Percentiles rank a stretch among this genome's conserved stretches.
These are phyloP conservation scores for Coemansia sp. DNA, from an alignment of 192 early-diverging fungal genomes.

Conservation along the genomic window DNA sequence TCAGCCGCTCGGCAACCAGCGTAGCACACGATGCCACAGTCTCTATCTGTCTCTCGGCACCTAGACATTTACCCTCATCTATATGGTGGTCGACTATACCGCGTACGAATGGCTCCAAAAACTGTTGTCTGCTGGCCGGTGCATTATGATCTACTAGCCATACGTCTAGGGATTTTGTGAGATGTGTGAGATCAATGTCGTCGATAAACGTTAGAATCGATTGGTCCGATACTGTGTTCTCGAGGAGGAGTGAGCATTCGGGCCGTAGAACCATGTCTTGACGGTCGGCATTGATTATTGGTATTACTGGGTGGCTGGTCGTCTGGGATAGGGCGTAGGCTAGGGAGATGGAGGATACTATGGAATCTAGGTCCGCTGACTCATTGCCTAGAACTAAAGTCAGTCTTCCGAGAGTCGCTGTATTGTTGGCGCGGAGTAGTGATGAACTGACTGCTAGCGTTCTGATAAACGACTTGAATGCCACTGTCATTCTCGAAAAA, in stretches of 20 bases:
- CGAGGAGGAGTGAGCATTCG: constrained; percentile 33
- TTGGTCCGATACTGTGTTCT: constrained; percentile 4
- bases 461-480: not conserved
- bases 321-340: constrained; percentile 34
- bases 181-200: constrained; percentile 22
- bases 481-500: not conserved
- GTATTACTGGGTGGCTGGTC: constrained; percentile 13
- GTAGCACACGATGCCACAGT: constrained; percentile 47
- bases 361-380: constrained; percentile 57
- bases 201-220: constrained; percentile 42
- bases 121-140: constrained; percentile 32
- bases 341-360: constrained; percentile 48
- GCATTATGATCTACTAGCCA: constrained; percentile 55
- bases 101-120: constrained; percentile 35
- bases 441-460: not conserved
- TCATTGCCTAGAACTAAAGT: constrained; percentile 55
- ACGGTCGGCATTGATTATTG: constrained; percentile 43
- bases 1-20: constrained; percentile 24
- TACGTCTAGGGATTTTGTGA: constrained; percentile 10
- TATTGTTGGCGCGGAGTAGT: not conserved
- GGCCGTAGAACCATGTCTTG: constrained; percentile 42
- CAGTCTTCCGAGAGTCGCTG: not conserved
- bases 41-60: constrained; percentile 28
- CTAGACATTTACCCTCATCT: constrained; percentile 35
- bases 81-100: constrained; percentile 56